Base-by-base conservation (phyloP, 345 rosid genomes). In the Leavenworthia alabamica region DNA sequence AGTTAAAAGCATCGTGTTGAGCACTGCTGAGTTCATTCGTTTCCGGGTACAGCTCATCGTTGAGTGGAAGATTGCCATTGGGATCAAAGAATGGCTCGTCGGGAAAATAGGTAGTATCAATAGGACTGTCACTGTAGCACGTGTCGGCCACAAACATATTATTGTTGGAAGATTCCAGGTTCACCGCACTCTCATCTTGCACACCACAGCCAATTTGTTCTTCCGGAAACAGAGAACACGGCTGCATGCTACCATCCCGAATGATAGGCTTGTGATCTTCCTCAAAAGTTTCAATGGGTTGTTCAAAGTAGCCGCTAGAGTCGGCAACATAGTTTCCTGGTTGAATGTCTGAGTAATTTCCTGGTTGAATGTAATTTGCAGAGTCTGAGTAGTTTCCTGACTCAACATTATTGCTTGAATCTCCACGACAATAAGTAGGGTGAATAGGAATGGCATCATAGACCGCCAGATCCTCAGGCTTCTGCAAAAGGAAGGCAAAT, bases 1-100 rank as follows among this genome's bases (percentile, higher is more conserved):
- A 56, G 72, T 79, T 80, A 66, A 87, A 87, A 66, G 66, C 79
- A 46, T 78, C 80, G 16, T 71, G 74, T 66, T 75, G 86, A 8
- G 69, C 56, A 72, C 65, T 68, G 31, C 80, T 73, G 61, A 89
- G 91, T 70, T 93, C 97, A 56, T 81, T 78, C 23, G 91, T 76
- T 66, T 86, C 90, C 39, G 86, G 67, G 77, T 68, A 87, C 19
- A 76, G 66, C 24, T 66, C 86, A 62, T 93, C 87, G 22, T 31
- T 54, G 11, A 64, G 71, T 29, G 74, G 78, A 75, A 69, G 77
- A 73, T 60, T 61, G 49, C 55, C 73, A 56, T 39, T 52, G 16
- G 56, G 81, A 74, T 86, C 88, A 73, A 79, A 27, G 77, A 70
- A 86, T 29, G 89, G 78, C 56, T 78, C 83, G 28, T 77, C 79